These are phyloP conservation scores for Yamadazyma sp. DNA, from an alignment of 805 yeast species.

Conservation along the genomic window DNA sequence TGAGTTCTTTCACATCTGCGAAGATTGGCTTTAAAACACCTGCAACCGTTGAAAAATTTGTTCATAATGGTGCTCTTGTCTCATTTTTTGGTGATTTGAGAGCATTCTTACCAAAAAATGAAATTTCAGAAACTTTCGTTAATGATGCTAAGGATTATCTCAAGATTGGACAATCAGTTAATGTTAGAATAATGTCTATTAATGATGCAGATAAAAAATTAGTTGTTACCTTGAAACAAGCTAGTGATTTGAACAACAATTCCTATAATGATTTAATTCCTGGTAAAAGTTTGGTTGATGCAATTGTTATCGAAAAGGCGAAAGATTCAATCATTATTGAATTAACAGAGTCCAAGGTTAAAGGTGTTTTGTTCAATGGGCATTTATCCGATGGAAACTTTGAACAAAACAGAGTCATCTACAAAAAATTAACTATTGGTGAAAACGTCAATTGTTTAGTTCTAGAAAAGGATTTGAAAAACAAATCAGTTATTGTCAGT, in stretches of 20 bases:
- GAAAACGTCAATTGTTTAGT: slow-evolving; percentile 57
- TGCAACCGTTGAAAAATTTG: slow-evolving; percentile 72
- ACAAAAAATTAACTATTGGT: slow-evolving; percentile 66
- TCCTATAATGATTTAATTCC: slow-evolving; percentile 46
- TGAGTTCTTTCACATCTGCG: slow-evolving; percentile 37
- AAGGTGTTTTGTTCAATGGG: slow-evolving; percentile 71
- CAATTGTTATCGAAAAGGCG: slow-evolving; percentile 66
- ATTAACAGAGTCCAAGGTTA: slow-evolving; percentile 45
- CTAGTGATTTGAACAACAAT: slow-evolving; percentile 47
- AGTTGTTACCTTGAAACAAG: slow-evolving; percentile 70
- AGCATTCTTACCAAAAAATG: slow-evolving; percentile 83
- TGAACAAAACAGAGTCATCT: slow-evolving; percentile 64
- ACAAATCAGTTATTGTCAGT: slow-evolving; percentile 60
- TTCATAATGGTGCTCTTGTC: slow-evolving; percentile 76
- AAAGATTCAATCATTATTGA: slow-evolving; percentile 73
- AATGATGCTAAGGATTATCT: slow-evolving; percentile 73
- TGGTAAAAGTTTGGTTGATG: slow-evolving; percentile 64
- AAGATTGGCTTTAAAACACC: slow-evolving; percentile 50
- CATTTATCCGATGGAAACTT: slow-evolving; percentile 75
- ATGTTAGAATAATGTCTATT: slow-evolving; percentile 59
- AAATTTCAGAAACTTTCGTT: slow-evolving; percentile 87
- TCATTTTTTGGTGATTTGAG: slow-evolving; percentile 75
- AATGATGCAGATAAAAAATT: slow-evolving; percentile 53
- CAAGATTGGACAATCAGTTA: slow-evolving; percentile 78
- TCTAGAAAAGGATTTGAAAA: slow-evolving; percentile 61